Conservation (phyloP, 1,139 yeast species). For the Diutina siamensis region DNA sequence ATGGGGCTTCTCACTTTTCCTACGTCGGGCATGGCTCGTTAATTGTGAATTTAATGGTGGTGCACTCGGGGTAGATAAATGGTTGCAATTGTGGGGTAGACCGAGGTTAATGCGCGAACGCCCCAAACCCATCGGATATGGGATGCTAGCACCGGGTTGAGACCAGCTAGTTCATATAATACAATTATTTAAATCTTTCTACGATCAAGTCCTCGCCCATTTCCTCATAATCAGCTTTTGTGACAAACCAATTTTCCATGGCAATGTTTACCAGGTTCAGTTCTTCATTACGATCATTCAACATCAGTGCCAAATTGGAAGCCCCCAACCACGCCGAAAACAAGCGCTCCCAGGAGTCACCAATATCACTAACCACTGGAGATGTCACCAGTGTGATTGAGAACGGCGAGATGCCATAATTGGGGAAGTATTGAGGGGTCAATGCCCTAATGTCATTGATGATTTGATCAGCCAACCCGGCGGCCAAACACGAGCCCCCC, state of each 20-base stretch:
- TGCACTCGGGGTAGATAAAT: background rate
- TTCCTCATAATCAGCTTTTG: slow-evolving; percentile 48
- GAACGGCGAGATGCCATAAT: slow-evolving; percentile 29
- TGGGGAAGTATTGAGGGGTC: slow-evolving; percentile 36
- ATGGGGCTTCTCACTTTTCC: slow-evolving; percentile 4
- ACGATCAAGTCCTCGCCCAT: slow-evolving; percentile 45
- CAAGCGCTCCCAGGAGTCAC: slow-evolving; percentile 40
- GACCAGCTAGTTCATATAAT: no score
- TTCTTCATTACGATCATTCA: slow-evolving; percentile 24
- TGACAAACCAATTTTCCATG: slow-evolving; percentile 42
- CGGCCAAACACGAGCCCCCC: slow-evolving; percentile 50
- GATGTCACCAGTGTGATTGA: slow-evolving; percentile 15
- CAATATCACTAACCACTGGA: slow-evolving; percentile 19
- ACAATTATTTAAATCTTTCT: slow-evolving; percentile 38
- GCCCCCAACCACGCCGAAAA: slow-evolving; percentile 62
- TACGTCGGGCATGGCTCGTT: slow-evolving; percentile 4
- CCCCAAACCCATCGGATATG: no score
- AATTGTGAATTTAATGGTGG: background rate
- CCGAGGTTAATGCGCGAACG: background rate
- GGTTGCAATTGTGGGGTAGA: background rate
- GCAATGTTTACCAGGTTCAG: slow-evolving; percentile 26
- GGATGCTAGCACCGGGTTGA: no score
- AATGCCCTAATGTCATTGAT: slow-evolving; percentile 45
- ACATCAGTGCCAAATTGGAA: slow-evolving; percentile 45
- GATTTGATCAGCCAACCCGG: slow-evolving; percentile 52